Evolutionary conservation across 1,139 yeast species (phyloP), one percentile per base, ranked within the genome.

Genomic region (Candida sanyaensis): DNA sequence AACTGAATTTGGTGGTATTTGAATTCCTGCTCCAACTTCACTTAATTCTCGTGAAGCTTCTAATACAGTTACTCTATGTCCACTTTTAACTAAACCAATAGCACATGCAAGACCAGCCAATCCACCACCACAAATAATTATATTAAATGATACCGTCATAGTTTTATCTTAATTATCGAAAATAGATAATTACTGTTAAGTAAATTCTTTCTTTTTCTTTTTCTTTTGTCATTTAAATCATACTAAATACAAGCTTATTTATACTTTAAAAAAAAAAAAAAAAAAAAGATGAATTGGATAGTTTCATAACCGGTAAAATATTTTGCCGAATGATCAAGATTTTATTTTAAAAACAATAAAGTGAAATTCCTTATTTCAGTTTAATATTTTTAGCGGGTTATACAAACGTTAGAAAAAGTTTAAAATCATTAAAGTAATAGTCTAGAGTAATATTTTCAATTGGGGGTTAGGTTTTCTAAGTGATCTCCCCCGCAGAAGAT

Each of bases 1-100:
- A 34, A 62, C 55, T 21, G 69, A 59, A 40, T 66, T 66, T 12
- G 73, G 73, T n/a, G 70, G 69, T 31, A 66, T 58, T 54, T 68
- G 73, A 45, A 68, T 68, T 9, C 73, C 73, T 6, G 76, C 77
- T 6, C 77, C 77, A 9, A 72, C 74, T 54, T 72, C 77, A 12
- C 66, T 67, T n/a, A 67, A 56, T 39, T 53, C 57, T 36, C 56
- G 54, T 24, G 72, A 67, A 34, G 65, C 59, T 54, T 70, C 75
- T 33, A 66, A 59, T 13, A 70, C 56, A 11, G 54, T 57, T 10
- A 70, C 75, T 32, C 57, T 54, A 52, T 71, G 74, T 24, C 75
- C 75, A 10, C 61, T 61, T 45, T 60, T 50, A 36, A 58, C 56
- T 44, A 71, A 52, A 3, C 69, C 69, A 21, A 71, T 59, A 17